Base-by-base conservation (phyloP, 257 asterid genomes). In the Solanum sitiens region DNA sequence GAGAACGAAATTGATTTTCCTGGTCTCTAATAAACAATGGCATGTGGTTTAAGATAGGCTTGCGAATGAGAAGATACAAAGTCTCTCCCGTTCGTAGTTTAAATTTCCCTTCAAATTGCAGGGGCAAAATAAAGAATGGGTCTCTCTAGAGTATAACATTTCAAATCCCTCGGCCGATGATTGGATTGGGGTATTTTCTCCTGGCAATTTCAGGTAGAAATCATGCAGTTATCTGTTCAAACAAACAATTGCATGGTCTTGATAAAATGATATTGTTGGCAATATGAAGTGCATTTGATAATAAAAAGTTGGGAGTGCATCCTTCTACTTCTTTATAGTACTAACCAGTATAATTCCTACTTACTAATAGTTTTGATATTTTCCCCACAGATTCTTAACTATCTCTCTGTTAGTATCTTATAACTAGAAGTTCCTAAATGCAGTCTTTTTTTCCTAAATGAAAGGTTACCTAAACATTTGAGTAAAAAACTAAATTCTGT, bases 161-260 rank as follows among this genome's bases (percentile, higher is more conserved):
- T 82, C 98, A 83, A 93, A 84, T 83, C 96, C 99, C 23, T 90
- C 96, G 2, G 61, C 13, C 32, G 93, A 90, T 90, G 99, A 97
- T 90, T 97, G 99, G 99, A 93, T 97, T 68, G 99, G 98, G 84
- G 95, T 97, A 71, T 97, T 97, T 91, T 97, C 99, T 88, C 99
- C 99, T 2, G 96, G 94, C 79, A 97, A 94, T 92, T 95, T 97
- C 94, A 94, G 98, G 99, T 97, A 39, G 84, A 89, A 27, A 47
- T 47, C 85, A 27, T 25, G 40, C 40, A 14, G 84, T 77, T 77
- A 77, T 77, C 84, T 25, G 5, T 25, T 77, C 21, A 42, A 42
- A 44, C 63, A 44, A 44, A 77, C 84, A 25, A 77, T 25, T 77
- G 84, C 84, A 44, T 44, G 63, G 63, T n/a, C 84, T n/a, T 44